These are phyloP conservation scores for Austropuccinia psidii DNA, from an alignment of 1,284 basidiomycete genomes.

Conservation along the genomic window DNA sequence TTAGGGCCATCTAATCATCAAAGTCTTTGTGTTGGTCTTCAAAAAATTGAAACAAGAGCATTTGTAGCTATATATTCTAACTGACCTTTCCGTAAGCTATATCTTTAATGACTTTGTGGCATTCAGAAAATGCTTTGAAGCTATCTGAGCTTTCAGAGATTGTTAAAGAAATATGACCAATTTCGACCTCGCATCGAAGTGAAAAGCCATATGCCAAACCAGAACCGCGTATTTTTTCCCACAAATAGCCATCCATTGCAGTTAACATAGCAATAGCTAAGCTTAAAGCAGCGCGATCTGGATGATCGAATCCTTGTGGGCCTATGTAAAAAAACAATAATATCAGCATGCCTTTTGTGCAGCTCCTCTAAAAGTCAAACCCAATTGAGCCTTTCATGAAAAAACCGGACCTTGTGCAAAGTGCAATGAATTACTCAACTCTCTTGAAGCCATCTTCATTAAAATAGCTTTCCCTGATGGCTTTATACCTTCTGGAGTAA, in stretches of 20 bases:
- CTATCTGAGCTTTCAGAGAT: slow-evolving; percentile 68
- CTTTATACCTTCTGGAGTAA: slow-evolving; percentile 70
- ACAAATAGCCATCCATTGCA: slow-evolving; percentile 88
- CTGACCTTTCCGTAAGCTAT: slow-evolving; percentile 44
- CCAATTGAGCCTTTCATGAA: too few species aligned
- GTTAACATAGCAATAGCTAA: slow-evolving; percentile 83
- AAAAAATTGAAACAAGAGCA: neutral
- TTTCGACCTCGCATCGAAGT: slow-evolving; percentile 68
- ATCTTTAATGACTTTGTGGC: slow-evolving; percentile 50
- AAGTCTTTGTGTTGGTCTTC: too few species aligned
- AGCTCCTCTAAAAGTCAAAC: too few species aligned
- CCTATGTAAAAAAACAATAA: neutral
- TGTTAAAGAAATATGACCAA: slow-evolving; percentile 57
- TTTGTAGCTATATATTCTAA: neutral
- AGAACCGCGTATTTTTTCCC: slow-evolving; percentile 73
- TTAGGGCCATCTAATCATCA: too few species aligned
- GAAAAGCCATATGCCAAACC: slow-evolving; percentile 89
- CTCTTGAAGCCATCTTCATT: slow-evolving; percentile 82
- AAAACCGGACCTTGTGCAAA: slow-evolving; percentile 58
- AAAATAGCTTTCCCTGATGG: slow-evolving; percentile 67
- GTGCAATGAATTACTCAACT: slow-evolving; percentile 79
- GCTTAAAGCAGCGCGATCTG: slow-evolving; percentile 72
- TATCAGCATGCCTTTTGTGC: neutral
- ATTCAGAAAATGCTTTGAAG: slow-evolving; percentile 74
- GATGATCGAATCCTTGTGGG: slow-evolving; percentile 61